Percentiles rank a stretch among this genome's conserved stretches.
Evolutionary conservation across 2,329 filamentous ascomycete genomes (phyloP).

Genomic region (Calonectria leucothoes): DNA sequence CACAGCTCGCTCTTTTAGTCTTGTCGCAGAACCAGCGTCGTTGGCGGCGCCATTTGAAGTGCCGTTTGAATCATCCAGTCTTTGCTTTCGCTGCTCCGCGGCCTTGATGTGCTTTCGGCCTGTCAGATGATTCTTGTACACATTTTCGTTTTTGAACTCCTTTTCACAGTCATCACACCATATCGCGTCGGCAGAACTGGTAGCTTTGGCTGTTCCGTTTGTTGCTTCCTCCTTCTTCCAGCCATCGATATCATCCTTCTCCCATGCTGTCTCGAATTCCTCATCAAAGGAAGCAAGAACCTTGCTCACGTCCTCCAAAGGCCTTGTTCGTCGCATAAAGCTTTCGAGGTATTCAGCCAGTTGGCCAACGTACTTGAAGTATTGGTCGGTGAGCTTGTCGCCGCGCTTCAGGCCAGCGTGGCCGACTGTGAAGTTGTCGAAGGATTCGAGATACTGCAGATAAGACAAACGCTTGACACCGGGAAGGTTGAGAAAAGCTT

Average conservation of each 20-base stretch:
- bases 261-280: constrained; percentile 88
- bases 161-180: constrained; percentile 96
- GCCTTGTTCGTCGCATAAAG: constrained; percentile 86
- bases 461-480: constrained; percentile 88
- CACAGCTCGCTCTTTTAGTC: constrained; percentile 88
- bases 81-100: constrained; percentile 72
- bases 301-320: constrained; percentile 86
- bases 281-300: constrained; percentile 80
- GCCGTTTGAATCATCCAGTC: constrained; percentile 53
- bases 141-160: constrained; percentile 94
- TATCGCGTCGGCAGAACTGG: constrained; percentile 69
- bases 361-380: constrained; percentile 88
- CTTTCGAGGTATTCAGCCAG: constrained; percentile 86
- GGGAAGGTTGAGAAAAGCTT: constrained; percentile 90
- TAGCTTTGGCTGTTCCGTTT: constrained; percentile 41
- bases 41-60: constrained; percentile 41
- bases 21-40: constrained; percentile 54
- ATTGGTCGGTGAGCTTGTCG: constrained; percentile 92
- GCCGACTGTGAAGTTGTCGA: constrained; percentile 86
- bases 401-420: constrained; percentile 78
- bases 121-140: constrained; percentile 88
- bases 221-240: constrained; percentile 73
- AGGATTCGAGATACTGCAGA: constrained; percentile 90
- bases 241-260: constrained; percentile 79
- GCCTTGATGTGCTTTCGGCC: constrained; percentile 95